These are phyloP conservation scores for Cercophora samala DNA, from an alignment of 495 filamentous ascomycete species.

Conservation along the genomic window DNA sequence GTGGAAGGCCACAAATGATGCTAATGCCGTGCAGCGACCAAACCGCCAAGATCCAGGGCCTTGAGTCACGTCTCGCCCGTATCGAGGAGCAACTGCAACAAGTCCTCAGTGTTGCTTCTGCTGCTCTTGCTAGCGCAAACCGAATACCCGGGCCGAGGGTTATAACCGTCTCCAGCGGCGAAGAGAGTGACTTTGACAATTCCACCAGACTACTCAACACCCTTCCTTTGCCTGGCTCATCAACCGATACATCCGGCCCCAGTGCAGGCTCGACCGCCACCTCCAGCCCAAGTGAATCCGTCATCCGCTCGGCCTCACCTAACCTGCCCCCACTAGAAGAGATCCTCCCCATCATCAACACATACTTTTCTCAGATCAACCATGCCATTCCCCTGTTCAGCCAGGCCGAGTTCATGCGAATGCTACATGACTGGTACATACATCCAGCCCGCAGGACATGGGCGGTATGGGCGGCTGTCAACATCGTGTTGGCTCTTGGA, in stretches of 20 bases:
- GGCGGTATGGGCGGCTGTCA: slow-evolving; percentile 30
- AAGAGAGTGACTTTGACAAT: neutral
- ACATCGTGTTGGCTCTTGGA: slow-evolving; percentile 32
- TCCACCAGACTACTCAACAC: neutral
- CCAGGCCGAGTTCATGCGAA: slow-evolving; percentile 27
- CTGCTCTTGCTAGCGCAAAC: slow-evolving; percentile 7
- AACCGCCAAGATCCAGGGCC: slow-evolving; percentile 10
- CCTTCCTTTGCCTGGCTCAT: neutral
- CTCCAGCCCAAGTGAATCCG: neutral
- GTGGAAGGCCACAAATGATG: neutral
- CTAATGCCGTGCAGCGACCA: neutral
- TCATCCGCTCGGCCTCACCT: slow-evolving; percentile 2
- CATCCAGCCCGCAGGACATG: slow-evolving; percentile 8
- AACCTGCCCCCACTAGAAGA: slow-evolving; percentile 29
- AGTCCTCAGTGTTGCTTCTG: slow-evolving; percentile 17
- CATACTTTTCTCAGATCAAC: slow-evolving; percentile 34
- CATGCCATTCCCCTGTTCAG: slow-evolving; percentile 32
- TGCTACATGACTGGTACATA: slow-evolving; percentile 30
- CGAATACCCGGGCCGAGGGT: neutral
- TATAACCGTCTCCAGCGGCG: neutral
- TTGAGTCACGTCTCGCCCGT: slow-evolving; percentile 33
- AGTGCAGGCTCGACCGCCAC: neutral
- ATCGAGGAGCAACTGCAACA: slow-evolving; percentile 35
- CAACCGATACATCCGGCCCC: neutral
- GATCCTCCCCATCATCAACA: slow-evolving; percentile 28